Conservation (phyloP, 495 filamentous ascomycete genomes). For the Xylaria castorea region DNA sequence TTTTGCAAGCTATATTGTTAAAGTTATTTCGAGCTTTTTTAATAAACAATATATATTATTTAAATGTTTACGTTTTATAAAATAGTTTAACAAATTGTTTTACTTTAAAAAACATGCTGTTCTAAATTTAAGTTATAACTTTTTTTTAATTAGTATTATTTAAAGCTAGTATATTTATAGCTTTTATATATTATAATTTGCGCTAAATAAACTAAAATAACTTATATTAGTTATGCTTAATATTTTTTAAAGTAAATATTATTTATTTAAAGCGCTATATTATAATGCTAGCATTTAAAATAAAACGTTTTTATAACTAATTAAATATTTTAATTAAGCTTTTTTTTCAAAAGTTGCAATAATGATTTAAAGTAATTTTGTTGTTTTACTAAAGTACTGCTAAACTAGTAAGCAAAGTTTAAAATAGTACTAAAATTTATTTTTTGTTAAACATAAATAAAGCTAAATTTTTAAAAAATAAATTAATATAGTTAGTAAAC, state of each 20-base stretch:
- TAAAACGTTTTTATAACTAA: neutral
- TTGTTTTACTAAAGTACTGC: neutral
- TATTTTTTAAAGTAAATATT: neutral
- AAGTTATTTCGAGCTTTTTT: neutral
- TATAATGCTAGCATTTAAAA: neutral
- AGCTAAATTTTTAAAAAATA: too few relatives aligned
- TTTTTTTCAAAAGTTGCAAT: too few relatives aligned
- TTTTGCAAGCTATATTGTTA: neutral
- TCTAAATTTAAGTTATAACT: neutral
- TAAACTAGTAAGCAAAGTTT: neutral
- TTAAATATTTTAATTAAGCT: neutral
- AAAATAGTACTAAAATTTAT: neutral
- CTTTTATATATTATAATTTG: too few relatives aligned
- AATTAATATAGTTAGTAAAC: too few relatives aligned
- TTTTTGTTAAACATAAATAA: too few relatives aligned
- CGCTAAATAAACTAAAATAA: neutral
- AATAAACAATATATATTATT: neutral
- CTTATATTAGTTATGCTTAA: neutral
- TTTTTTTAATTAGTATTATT: too few relatives aligned
- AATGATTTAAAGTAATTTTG: neutral
- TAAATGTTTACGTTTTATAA: neutral
- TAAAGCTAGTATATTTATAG: too few relatives aligned
- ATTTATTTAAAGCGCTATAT: neutral
- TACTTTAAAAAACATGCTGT: neutral
- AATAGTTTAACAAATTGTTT: neutral